Evolutionary conservation across 306 rosid species (phyloP).

Genomic region (Ziziphus jujuba): DNA sequence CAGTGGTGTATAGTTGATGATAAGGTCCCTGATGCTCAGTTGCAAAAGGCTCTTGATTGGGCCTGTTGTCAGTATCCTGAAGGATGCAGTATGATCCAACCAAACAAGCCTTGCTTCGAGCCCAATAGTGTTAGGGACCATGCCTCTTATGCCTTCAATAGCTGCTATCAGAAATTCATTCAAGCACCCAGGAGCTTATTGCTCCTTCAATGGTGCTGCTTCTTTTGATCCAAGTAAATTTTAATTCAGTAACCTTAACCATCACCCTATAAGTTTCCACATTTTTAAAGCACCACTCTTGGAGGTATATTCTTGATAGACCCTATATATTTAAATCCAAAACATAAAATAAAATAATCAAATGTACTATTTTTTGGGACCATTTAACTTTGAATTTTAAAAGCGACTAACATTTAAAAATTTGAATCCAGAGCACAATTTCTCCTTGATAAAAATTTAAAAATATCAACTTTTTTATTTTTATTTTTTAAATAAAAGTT

Average conservation of each 20-base stretch:
- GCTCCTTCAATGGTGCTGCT: slow-evolving; percentile 53
- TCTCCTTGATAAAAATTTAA: no score
- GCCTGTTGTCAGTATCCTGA: slow-evolving; percentile 68
- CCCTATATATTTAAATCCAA: no score
- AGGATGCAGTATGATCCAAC: slow-evolving; percentile 56
- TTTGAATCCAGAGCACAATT: no score
- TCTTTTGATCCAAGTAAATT: slow-evolving; percentile 38
- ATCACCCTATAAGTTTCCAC: neutral
- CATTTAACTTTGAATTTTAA: no score
- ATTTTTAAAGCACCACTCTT: neutral
- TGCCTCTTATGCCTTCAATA: slow-evolving; percentile 70
- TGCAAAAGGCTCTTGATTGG: slow-evolving; percentile 43
- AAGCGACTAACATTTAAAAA: no score
- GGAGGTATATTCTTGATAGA: no score
- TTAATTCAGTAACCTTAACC: neutral
- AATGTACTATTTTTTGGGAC: no score
- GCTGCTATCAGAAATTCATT: slow-evolving; percentile 50
- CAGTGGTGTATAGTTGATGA: slow-evolving; percentile 45
- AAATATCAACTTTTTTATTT: no score
- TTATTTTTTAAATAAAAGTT: no score
- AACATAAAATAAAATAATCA: no score
- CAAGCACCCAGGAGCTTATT: slow-evolving; percentile 51
- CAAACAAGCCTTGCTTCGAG: slow-evolving; percentile 47
- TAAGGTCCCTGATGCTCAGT: slow-evolving; percentile 38
- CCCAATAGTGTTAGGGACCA: slow-evolving; percentile 47